Conservation (phyloP, 2,329 filamentous ascomycete genomes). For the Hypoxylon sp. region DNA sequence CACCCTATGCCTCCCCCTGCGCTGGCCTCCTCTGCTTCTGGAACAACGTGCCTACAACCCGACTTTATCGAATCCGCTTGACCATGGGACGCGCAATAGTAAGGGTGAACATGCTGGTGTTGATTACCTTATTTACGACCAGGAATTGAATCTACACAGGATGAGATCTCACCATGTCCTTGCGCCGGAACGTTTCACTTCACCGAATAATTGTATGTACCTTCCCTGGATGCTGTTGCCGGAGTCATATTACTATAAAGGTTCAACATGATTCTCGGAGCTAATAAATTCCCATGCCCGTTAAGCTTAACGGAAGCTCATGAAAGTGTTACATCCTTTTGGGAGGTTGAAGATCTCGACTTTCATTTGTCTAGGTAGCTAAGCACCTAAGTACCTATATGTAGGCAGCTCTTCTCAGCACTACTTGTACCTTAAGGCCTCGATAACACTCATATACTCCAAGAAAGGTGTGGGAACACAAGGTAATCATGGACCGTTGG, state of each 20-base stretch:
- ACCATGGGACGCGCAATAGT: conserved; percentile 7
- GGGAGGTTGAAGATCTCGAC: neutral
- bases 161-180: neutral
- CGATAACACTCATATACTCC: neutral
- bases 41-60: conserved; percentile 41
- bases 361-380: too few relatives aligned
- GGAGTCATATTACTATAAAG: neutral
- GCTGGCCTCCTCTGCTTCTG: conserved; percentile 39
- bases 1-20: conserved; percentile 27
- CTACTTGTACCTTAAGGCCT: conserved; percentile 1
- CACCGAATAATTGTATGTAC: conserved; percentile 3
- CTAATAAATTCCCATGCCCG: neutral
- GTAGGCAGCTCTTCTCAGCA: neutral
- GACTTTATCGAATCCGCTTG: conserved; percentile 28
- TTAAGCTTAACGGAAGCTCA: conserved; percentile 5
- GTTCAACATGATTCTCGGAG: conserved; percentile 11
- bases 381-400: too few relatives aligned
- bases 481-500: conserved; percentile 38
- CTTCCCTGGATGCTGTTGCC: neutral
- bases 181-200: neutral
- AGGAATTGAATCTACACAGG: conserved; percentile 4
- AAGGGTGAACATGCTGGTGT: too few relatives aligned
- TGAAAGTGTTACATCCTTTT: conserved; percentile 6
- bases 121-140: conserved; percentile 9
- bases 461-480: conserved; percentile 40